phyloP scores from a whole-genome alignment of 257 asterid genomes.

The Ilex asprella region DNA sequence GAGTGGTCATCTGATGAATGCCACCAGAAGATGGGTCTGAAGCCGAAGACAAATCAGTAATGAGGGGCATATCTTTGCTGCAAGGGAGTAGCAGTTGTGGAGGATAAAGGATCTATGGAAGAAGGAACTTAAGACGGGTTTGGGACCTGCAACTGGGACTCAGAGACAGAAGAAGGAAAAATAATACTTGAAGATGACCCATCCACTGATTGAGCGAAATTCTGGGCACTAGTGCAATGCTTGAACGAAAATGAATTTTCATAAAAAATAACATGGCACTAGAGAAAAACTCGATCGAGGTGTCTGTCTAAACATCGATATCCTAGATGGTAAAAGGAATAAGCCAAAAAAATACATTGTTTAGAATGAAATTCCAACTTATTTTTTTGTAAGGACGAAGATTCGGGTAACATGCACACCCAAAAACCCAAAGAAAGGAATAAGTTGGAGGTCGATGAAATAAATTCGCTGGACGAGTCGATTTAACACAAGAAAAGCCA shows the following conservation, averaged over 20 bases:
- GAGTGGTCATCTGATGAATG: background rate
- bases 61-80: too few species aligned
- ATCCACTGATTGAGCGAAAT: too few species aligned
- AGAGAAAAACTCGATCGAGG: background rate
- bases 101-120: too few species aligned
- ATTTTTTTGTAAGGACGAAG: background rate
- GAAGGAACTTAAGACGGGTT: too few species aligned
- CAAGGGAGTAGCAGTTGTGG: too few species aligned
- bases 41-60: too few species aligned
- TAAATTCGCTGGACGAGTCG: too few species aligned
- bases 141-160: too few species aligned
- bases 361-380: constrained; percentile 1
- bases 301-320: background rate
- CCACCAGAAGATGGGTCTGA: too few species aligned
- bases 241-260: constrained; percentile 1
- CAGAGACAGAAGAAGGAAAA: too few species aligned
- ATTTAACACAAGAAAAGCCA: background rate
- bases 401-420: constrained; percentile 1
- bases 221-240: too few species aligned
- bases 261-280: constrained; percentile 1
- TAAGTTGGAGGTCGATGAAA: background rate
- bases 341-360: constrained; percentile 4
- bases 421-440: background rate
- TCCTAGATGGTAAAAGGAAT: background rate
- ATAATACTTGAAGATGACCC: too few species aligned